A percentile compares a stretch with the other conserved stretches of the same genome.
These are phyloP conservation scores for Monosporascus sp. DNA, from an alignment of 2,329 filamentous ascomycete species.

Conservation along the genomic window DNA sequence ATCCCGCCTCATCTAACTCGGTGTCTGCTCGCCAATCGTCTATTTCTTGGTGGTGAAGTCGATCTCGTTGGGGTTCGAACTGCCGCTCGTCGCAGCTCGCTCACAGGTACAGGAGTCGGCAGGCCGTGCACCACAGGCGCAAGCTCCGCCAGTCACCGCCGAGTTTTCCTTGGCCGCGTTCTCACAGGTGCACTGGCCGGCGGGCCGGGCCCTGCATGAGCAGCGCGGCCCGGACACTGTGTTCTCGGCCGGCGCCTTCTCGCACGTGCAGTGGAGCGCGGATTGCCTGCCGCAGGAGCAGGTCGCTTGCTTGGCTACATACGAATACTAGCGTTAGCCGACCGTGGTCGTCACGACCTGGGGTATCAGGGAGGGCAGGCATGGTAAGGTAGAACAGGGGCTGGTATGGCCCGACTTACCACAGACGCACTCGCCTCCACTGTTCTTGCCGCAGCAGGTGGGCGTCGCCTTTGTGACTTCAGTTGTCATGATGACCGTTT, in stretches of 20 bases:
- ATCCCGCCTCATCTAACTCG: neutral
- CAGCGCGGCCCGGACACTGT: conserved; percentile 65
- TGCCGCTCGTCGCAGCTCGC: conserved; percentile 54
- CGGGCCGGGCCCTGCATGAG: conserved; percentile 77
- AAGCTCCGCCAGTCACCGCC: conserved; percentile 54
- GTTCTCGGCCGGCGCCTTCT: conserved; percentile 74
- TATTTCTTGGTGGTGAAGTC: conserved; percentile 76
- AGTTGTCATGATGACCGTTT: conserved; percentile 25
- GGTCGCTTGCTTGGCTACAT: conserved; percentile 55
- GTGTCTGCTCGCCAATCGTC: neutral
- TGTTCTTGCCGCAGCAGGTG: conserved; percentile 53
- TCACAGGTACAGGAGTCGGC: conserved; percentile 77
- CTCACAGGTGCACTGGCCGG: conserved; percentile 77
- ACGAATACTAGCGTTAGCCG: conserved; percentile 2
- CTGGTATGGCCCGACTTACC: conserved; percentile 37
- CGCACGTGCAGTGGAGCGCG: conserved; percentile 82
- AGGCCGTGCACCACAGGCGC: conserved; percentile 71
- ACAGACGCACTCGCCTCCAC: conserved; percentile 46
- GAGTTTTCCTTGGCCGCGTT: conserved; percentile 66
- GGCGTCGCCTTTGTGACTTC: conserved; percentile 30
- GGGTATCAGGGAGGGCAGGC: no score
- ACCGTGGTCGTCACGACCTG: neutral
- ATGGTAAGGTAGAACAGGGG: neutral
- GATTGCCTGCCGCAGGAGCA: conserved; percentile 89
- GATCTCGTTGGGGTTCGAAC: conserved; percentile 67